These are phyloP conservation scores for Penicillium silybi DNA, from an alignment of 495 filamentous ascomycete species.

Conservation along the genomic window DNA sequence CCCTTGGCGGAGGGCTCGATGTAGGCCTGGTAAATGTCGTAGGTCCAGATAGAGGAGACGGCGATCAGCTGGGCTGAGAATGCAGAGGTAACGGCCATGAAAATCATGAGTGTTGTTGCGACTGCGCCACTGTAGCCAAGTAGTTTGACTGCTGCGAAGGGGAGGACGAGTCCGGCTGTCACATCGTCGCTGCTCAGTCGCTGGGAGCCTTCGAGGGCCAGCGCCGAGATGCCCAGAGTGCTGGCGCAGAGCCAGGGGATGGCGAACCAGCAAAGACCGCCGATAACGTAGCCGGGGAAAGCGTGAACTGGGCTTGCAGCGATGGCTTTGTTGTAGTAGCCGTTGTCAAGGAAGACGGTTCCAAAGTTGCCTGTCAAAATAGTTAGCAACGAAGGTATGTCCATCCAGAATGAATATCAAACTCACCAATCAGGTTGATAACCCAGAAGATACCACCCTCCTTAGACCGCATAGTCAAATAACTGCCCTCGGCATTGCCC, in stretches of 20 bases:
- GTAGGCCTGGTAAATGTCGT: slow-evolving; percentile 77
- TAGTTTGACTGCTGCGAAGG: slow-evolving; percentile 83
- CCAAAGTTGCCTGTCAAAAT: slow-evolving; percentile 29
- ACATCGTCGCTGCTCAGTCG: slow-evolving; percentile 75
- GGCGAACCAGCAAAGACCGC: slow-evolving; percentile 90
- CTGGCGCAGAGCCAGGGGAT: slow-evolving; percentile 92
- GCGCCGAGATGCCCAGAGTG: slow-evolving; percentile 87
- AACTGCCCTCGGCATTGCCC: slow-evolving; percentile 82
- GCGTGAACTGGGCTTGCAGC: slow-evolving; percentile 86
- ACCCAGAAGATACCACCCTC: slow-evolving; percentile 94
- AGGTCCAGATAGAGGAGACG: slow-evolving; percentile 89
- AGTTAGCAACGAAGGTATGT: not conserved
- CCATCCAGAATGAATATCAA: slow-evolving; percentile 15
- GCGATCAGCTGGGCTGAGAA: slow-evolving; percentile 89
- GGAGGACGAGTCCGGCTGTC: slow-evolving; percentile 80
- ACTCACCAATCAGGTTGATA: slow-evolving; percentile 87
- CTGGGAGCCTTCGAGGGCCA: slow-evolving; percentile 71
- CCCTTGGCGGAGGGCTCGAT: slow-evolving; percentile 60
- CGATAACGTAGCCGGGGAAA: slow-evolving; percentile 88
- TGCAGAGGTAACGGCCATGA: slow-evolving; percentile 94
- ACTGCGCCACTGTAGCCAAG: slow-evolving; percentile 85
- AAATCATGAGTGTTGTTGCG: slow-evolving; percentile 79
- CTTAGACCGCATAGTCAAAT: slow-evolving; percentile 83
- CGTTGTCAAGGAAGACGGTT: slow-evolving; percentile 77
- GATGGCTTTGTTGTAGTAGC: slow-evolving; percentile 94